These are phyloP conservation scores for Sclerotinia spermophila DNA, from an alignment of 2,329 filamentous ascomycete species.

Conservation along the genomic window DNA sequence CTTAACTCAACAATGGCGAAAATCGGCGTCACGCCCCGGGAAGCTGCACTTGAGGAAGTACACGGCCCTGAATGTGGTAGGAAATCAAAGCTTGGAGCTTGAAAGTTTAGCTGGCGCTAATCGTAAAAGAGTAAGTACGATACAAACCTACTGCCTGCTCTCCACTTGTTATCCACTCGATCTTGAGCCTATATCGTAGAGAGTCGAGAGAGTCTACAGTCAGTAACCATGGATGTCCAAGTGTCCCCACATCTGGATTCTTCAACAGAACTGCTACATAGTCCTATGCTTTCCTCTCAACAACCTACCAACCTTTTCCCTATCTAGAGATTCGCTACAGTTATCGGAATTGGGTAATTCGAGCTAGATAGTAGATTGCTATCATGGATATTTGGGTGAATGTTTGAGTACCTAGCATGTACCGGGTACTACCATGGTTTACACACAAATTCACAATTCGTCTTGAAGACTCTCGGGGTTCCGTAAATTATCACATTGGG, in stretches of 20 bases:
- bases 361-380: not conserved
- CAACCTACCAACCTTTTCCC: not conserved
- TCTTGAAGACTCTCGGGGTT: not conserved
- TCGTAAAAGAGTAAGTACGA: not conserved
- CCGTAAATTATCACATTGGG: not conserved
- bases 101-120: not conserved
- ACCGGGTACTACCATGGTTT: not conserved
- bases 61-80: not conserved
- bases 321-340: not conserved
- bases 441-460: not conserved
- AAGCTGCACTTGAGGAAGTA: not conserved
- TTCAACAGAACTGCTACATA: not conserved
- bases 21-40: conserved; percentile 6
- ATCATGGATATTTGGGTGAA: not conserved
- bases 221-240: too few relatives aligned
- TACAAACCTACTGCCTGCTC: not conserved
- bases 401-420: not conserved
- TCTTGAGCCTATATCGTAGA: not conserved
- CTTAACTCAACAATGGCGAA: not conserved
- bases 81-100: not conserved
- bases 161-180: not conserved
- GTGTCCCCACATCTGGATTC: not conserved
- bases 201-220: too few relatives aligned
- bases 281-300: not conserved
- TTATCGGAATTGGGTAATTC: not conserved